Conservation (phyloP, 2,329 filamentous ascomycete species). For the Pseudogymnoascus sp. region DNA sequence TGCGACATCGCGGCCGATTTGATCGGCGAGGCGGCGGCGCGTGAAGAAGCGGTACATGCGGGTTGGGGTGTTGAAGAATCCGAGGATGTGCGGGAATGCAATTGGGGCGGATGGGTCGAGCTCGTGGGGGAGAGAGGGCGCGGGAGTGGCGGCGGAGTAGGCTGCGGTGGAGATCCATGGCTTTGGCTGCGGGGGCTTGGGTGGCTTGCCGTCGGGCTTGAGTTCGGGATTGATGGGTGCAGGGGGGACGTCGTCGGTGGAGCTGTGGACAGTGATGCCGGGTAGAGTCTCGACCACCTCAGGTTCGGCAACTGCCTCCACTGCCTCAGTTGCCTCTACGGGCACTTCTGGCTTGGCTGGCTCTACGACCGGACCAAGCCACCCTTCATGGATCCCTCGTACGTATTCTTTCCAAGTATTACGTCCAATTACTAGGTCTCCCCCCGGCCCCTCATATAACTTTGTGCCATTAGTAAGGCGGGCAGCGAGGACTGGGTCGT, state of each 20-base stretch:
- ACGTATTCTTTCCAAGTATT: slow-evolving; percentile 98
- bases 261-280: slow-evolving; percentile 21
- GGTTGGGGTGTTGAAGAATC: slow-evolving; percentile 82
- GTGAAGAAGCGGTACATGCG: slow-evolving; percentile 84
- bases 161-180: slow-evolving; percentile 67
- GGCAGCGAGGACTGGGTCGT: slow-evolving; percentile 54
- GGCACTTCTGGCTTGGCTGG: slow-evolving; percentile 35
- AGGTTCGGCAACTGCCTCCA: slow-evolving; percentile 15
- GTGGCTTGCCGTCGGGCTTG: slow-evolving; percentile 45
- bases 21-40: slow-evolving; percentile 74
- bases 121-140: slow-evolving; percentile 56
- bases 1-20: slow-evolving; percentile 79
- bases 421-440: slow-evolving; percentile 81
- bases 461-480: slow-evolving; percentile 58
- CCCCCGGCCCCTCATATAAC: slow-evolving; percentile 64
- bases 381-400: slow-evolving; percentile 87
- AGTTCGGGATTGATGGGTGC: slow-evolving; percentile 15
- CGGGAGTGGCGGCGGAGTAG: slow-evolving; percentile 59
- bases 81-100: slow-evolving; percentile 79
- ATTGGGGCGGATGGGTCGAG: slow-evolving; percentile 68
- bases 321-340: slow-evolving; percentile 13
- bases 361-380: slow-evolving; percentile 74
- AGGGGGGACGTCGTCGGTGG: slow-evolving; percentile 22
- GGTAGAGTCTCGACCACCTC: slow-evolving; percentile 21
- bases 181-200: slow-evolving; percentile 52